Conservation (phyloP, 2,329 filamentous ascomycete genomes). For the Emergomyces orientalis region DNA sequence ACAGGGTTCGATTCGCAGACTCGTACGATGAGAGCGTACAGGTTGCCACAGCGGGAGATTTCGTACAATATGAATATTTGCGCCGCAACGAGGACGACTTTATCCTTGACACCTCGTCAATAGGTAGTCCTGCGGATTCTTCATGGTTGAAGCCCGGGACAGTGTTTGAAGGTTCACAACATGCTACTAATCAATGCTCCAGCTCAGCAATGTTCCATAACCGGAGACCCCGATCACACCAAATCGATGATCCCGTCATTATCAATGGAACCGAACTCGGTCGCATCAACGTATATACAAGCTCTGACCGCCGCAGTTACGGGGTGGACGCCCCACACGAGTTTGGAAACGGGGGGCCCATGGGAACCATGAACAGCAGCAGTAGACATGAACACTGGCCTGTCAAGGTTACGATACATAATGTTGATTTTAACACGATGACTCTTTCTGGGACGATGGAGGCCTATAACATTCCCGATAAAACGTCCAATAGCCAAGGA, state of each 20-base stretch:
- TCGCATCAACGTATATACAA: slow-evolving; percentile 31
- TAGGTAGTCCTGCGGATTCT: slow-evolving; percentile 44
- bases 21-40: slow-evolving; percentile 47
- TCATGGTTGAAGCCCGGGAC: slow-evolving; percentile 56
- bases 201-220: slow-evolving; percentile 23
- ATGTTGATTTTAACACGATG: slow-evolving; percentile 52
- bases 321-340: slow-evolving; percentile 24
- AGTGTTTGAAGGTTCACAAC: slow-evolving; percentile 53
- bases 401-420: slow-evolving; percentile 56
- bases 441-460: slow-evolving; percentile 60
- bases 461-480: slow-evolving; percentile 56
- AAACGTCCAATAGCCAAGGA: slow-evolving; percentile 33
- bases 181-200: slow-evolving; percentile 37
- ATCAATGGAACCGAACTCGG: slow-evolving; percentile 27
- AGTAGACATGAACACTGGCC: slow-evolving; percentile 46
- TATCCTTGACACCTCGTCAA: slow-evolving; percentile 44
- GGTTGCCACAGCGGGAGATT: slow-evolving; percentile 44
- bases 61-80: slow-evolving; percentile 46
- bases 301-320: slow-evolving; percentile 28
- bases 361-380: slow-evolving; percentile 10
- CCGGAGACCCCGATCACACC: slow-evolving; percentile 22
- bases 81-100: slow-evolving; percentile 48
- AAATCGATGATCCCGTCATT: slow-evolving; percentile 26
- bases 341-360: slow-evolving; percentile 13
- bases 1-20: slow-evolving; percentile 46